Evolutionary conservation across 164 flowering plant genomes (phyloP), one percentile per base, ranked within the genome.

Genomic region (Echeveria elegans): DNA sequence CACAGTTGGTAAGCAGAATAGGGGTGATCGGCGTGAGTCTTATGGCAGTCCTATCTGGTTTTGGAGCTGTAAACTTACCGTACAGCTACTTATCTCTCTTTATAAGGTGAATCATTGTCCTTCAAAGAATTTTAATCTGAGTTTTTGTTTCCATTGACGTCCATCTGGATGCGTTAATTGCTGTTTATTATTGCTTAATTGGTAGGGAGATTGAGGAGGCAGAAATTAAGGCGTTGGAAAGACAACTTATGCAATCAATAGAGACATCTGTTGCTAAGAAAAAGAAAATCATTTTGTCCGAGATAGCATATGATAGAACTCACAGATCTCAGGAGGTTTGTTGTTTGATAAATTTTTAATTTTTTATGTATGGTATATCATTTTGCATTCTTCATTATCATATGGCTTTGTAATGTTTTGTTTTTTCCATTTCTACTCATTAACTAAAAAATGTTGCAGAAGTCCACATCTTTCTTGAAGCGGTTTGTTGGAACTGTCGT

Each of bases 61-160:
- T 94, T 83, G 99, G 99, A 75, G 99, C 99, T 77, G 99, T 94
- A 30, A 94, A 94, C 82, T 83, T 94, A 76, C 97, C 99, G 21
- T 91, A 89, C 78, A 89, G 97, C 77, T 94, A 94, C 70, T 74
- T 94, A 32, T 94, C 99, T 56, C 96, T 94, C 65, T 94, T 94
- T 77, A 89, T 94, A 72, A 84, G 97, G 98, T 94, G 77, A 71
- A 61, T 5, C 6, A 5, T 23, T 23, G 5, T 5, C 11, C 56
- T 50, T 31, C n/a, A 61, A 28, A 61, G 15, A 61, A 28, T 31
- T 31, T 8, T 1, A 0, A 6, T 16, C 2, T 15, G 5, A 30
- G 16, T 58, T 58, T 12, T 23, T 1, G 15, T 2, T 50, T n/a
- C 28, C 7, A 7, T 21, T 21, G 10, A 50, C 2, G 11, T 5